Evolutionary conservation across 202 grass and related monocot genomes (phyloP).

Genomic region (Elaeis oleifera): DNA sequence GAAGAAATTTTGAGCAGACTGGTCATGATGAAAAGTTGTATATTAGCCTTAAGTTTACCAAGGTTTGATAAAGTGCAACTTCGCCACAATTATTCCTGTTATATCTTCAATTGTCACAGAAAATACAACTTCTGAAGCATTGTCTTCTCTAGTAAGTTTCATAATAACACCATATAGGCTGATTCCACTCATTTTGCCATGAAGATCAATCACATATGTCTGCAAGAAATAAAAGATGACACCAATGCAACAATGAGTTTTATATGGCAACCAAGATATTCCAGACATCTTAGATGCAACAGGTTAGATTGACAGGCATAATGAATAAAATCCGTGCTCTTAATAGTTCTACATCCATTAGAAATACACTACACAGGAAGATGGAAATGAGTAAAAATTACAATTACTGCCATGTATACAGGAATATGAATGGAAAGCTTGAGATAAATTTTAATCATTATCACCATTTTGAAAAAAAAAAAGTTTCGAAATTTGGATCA

Average conservation of each 20-base stretch:
- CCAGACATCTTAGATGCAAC: neutral
- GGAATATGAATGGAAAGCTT: no score
- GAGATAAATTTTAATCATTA: no score
- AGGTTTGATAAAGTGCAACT: constrained; percentile 56
- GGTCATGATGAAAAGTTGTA: constrained; percentile 3
- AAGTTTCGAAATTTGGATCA: no score
- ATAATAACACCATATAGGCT: constrained; percentile 68
- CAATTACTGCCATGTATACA: no score
- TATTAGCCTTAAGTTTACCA: constrained; percentile 43
- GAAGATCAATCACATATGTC: constrained; percentile 61
- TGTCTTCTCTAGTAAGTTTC: constrained; percentile 51
- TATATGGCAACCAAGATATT: constrained; percentile 10
- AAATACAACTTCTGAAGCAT: constrained; percentile 39
- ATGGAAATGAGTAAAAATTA: no score
- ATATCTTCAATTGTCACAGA: constrained; percentile 67
- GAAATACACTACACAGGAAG: no score
- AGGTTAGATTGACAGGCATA: no score
- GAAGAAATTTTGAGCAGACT: neutral
- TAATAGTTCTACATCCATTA: no score
- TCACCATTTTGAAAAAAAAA: no score
- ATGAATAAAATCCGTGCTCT: no score
- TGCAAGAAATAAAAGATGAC: constrained; percentile 27
- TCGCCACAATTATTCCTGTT: constrained; percentile 53
- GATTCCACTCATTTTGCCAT: constrained; percentile 72
- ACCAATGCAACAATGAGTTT: constrained; percentile 1